phyloP scores from a whole-genome alignment of 2,329 filamentous ascomycete genomes.

The Dissoconium aciculare region DNA sequence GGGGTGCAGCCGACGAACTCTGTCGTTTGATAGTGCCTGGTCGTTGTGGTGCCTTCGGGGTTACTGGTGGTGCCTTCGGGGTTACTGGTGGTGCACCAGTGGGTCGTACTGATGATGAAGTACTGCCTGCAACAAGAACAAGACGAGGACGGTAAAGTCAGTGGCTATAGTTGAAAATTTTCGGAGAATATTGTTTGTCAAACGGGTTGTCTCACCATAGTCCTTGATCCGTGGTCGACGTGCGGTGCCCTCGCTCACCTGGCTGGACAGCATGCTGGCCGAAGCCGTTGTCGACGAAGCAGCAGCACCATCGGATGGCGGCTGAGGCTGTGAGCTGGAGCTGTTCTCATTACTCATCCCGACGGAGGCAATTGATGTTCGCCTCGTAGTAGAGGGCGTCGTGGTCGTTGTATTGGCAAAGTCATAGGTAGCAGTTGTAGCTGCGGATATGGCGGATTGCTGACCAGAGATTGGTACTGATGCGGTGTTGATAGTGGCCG shows the following conservation, averaged over 20 bases:
- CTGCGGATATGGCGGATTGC: conserved; percentile 1
- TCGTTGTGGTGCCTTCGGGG: conserved; percentile 36
- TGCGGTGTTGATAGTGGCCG: too few relatives aligned
- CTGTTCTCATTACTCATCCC: conserved; percentile 11
- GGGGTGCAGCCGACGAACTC: conserved; percentile 59
- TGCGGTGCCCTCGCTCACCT: conserved; percentile 11
- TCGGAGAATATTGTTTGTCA: too few relatives aligned
- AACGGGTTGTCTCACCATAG: too few relatives aligned
- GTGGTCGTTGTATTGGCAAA: conserved; percentile 9
- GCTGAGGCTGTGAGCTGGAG: too few relatives aligned
- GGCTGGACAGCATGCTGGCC: conserved; percentile 16
- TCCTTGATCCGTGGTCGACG: conserved; percentile 16
- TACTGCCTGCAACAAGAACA: too few relatives aligned
- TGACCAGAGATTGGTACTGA: too few relatives aligned
- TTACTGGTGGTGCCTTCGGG: conserved; percentile 6
- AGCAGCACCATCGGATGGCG: too few relatives aligned
- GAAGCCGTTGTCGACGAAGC: too few relatives aligned
- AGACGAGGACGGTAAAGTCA: too few relatives aligned
- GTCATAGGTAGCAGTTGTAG: conserved; percentile 10
- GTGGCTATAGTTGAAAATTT: too few relatives aligned
- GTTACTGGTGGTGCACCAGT: conserved; percentile 6
- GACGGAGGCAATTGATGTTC: conserved; percentile 13
- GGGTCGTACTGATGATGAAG: not conserved
- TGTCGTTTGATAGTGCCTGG: conserved; percentile 57
- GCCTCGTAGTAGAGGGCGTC: conserved; percentile 11